A percentile compares a stretch with the other conserved stretches of the same genome.
These are phyloP conservation scores for Kwoniella sp. DNA, from an alignment of 768 basidiomycete genomes.

Conservation along the genomic window DNA sequence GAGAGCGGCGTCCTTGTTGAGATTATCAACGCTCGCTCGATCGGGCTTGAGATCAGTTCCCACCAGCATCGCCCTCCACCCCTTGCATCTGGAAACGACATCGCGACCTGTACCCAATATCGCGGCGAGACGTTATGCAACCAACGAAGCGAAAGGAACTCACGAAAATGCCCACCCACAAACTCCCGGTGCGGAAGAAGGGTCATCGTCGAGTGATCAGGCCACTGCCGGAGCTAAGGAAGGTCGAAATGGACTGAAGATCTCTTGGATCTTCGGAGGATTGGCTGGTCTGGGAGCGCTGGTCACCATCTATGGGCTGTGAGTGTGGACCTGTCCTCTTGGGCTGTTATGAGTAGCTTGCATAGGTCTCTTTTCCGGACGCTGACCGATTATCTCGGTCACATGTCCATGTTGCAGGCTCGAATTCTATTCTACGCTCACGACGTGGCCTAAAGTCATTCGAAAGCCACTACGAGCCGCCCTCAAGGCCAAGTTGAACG, in stretches of 20 bases:
- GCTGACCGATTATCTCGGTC: no score
- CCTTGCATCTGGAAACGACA: no score
- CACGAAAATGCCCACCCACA: no score
- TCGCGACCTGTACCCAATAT: no score
- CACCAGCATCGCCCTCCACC: no score
- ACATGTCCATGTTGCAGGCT: no score
- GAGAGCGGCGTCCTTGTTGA: background rate
- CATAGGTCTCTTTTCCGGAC: no score
- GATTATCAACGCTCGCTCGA: background rate
- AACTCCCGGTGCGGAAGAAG: no score
- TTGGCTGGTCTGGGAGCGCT: constrained; percentile 48
- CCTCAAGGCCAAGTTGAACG: constrained; percentile 47
- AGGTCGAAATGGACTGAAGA: constrained; percentile 24
- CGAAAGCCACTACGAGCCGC: constrained; percentile 50
- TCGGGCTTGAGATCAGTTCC: background rate
- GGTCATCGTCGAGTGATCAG: background rate
- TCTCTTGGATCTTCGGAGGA: constrained; percentile 51
- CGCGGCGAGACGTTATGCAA: no score
- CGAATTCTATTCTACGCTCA: constrained; percentile 51
- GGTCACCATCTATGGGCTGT: constrained; percentile 54
- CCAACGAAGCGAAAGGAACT: no score
- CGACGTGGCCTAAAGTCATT: constrained; percentile 51
- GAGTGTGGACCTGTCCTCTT: constrained; percentile 19
- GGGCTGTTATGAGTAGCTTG: no score
- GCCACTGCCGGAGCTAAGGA: background rate